Conservation (phyloP, 1,284 basidiomycete genomes). For the Entoloma clypeatum region DNA sequence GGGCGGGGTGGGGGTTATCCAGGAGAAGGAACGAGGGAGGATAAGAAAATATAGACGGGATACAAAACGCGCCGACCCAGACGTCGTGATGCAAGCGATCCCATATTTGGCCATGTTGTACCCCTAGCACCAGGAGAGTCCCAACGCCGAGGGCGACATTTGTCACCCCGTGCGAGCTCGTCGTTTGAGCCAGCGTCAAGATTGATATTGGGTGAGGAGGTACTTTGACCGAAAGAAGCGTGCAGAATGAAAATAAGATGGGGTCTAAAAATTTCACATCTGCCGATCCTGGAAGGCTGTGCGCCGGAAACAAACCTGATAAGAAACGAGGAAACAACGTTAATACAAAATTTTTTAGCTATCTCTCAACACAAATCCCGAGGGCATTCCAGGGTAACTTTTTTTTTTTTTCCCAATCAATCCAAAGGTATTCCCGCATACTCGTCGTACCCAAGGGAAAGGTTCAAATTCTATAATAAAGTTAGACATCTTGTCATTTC, state of each 20-base stretch:
- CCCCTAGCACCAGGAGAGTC: slow-evolving; percentile 4
- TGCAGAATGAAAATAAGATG: too few relatives aligned
- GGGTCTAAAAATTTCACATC: too few relatives aligned
- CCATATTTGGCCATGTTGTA: slow-evolving; percentile 21
- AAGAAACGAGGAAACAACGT: too few relatives aligned
- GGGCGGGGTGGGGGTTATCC: slow-evolving; percentile 12
- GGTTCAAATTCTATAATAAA: slow-evolving; percentile 80
- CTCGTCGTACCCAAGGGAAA: slow-evolving; percentile 92
- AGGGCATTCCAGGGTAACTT: too few relatives aligned
- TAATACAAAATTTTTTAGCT: too few relatives aligned
- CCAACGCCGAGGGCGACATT: neutral
- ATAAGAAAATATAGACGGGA: slow-evolving; percentile 21
- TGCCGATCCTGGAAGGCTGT: too few relatives aligned
- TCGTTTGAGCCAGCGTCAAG: neutral
- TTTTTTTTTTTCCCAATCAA: too few relatives aligned
- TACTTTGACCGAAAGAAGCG: too few relatives aligned
- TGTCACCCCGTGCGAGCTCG: slow-evolving; percentile 1
- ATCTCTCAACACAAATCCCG: too few relatives aligned
- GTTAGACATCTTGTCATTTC: slow-evolving; percentile 1
- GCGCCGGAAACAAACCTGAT: too few relatives aligned
- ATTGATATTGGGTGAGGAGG: neutral
- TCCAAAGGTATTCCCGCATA: slow-evolving; percentile 68
- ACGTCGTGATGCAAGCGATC: slow-evolving; percentile 1
- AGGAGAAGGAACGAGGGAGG: slow-evolving; percentile 12
- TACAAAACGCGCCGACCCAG: slow-evolving; percentile 9